Evolutionary conservation across 176 grass and related monocot species (phyloP).

Genomic region (Aechmea fasciata): DNA sequence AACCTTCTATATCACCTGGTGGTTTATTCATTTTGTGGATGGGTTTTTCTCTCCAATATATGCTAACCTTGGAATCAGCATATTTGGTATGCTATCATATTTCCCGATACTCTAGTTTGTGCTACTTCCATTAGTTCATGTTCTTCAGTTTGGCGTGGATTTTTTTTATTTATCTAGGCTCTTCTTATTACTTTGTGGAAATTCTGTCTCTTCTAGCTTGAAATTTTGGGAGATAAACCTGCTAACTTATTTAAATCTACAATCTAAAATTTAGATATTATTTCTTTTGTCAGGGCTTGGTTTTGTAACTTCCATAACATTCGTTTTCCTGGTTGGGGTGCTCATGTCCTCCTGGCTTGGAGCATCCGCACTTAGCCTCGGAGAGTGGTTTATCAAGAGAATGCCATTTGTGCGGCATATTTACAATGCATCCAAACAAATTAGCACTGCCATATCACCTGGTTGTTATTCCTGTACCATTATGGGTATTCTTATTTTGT

Average conservation of each 20-base stretch:
- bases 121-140: not conserved
- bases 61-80: slow-evolving; percentile 21
- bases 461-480: slow-evolving; percentile 1
- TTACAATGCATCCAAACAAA: slow-evolving; percentile 25
- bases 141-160: not conserved
- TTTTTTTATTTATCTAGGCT: not conserved
- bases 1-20: slow-evolving; percentile 28
- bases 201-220: not conserved
- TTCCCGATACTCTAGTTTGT: not conserved
- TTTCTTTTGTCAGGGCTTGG: slow-evolving; percentile 13
- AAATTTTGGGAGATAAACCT: not conserved
- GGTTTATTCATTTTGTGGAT: slow-evolving; percentile 26
- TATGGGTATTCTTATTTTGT: not conserved
- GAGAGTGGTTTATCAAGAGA: slow-evolving; percentile 25
- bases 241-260: not conserved
- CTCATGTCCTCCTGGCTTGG: slow-evolving; percentile 24
- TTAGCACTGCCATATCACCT: slow-evolving; percentile 24
- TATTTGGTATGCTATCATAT: slow-evolving; percentile 17
- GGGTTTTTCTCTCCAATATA: slow-evolving; percentile 28
- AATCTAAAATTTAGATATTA: not conserved
- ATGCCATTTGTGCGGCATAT: slow-evolving; percentile 29
- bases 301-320: slow-evolving; percentile 19
- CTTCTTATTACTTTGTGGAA: not conserved
- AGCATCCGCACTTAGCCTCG: slow-evolving; percentile 12
- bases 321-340: slow-evolving; percentile 22